phyloP scores from a whole-genome alignment of 495 filamentous ascomycete genomes.

The Opeltia flavorubescens region DNA sequence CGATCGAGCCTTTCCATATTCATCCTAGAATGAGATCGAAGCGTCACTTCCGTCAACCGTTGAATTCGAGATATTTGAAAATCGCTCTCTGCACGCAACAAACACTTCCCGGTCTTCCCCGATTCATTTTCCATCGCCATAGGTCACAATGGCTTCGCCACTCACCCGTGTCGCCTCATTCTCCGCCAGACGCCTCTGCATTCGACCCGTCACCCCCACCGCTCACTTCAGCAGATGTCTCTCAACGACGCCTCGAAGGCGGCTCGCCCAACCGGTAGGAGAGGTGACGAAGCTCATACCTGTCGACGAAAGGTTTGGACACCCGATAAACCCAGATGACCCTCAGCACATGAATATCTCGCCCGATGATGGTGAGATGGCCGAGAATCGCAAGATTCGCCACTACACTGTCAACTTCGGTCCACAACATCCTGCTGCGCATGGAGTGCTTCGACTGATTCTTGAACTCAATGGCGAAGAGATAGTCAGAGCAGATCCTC shows the following conservation, averaged over 20 bases:
- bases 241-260: conserved; percentile 49
- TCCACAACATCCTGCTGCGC: conserved; percentile 95
- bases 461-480: conserved; percentile 96
- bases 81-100: not conserved
- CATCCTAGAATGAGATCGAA: too few relatives aligned
- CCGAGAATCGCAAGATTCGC: conserved; percentile 71
- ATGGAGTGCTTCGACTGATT: conserved; percentile 96
- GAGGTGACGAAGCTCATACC: conserved; percentile 46
- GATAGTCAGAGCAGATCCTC: conserved; percentile 90
- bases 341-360: conserved; percentile 27
- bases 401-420: conserved; percentile 99
- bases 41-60: too few relatives aligned
- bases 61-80: too few relatives aligned
- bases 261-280: conserved; percentile 31
- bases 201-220: conserved; percentile 30
- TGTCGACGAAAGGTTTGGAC: conserved; percentile 42
- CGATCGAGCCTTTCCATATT: too few relatives aligned
- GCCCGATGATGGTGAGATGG: conserved; percentile 33
- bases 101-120: not conserved
- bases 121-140: conserved; percentile 5
- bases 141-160: conserved; percentile 46
- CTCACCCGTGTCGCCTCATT: conserved; percentile 49
- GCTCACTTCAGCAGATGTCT: conserved; percentile 38
- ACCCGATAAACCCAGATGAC: conserved; percentile 33
- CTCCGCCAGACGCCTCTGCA: conserved; percentile 50